Evolutionary conservation across 495 filamentous ascomycete genomes (phyloP), one percentile per base, ranked within the genome.

Genomic region (Daldinia childiae): DNA sequence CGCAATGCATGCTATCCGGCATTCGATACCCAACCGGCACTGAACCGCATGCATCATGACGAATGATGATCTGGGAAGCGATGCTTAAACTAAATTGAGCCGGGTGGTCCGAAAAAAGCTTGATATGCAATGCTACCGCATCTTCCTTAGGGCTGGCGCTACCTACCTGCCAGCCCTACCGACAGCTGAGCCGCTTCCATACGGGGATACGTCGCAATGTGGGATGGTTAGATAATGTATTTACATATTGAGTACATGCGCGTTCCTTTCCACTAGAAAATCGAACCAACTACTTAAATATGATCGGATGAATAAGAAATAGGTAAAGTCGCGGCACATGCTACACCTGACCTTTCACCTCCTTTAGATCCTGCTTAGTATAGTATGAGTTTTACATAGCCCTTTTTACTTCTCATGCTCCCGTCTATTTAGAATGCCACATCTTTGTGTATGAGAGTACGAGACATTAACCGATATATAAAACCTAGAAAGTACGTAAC

Each of bases 101-200:
- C 45, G 60, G 55, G 14, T 41, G 34, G 55, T 52, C 56, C 56
- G 39, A 66, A 59, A 52, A 66, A 58, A 7, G 24, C 50, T 54
- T 24, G 57, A 50, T 27, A 39, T 68, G n/a, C 6, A 39, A 64
- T 69, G 41, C 65, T 30, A 65, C 65, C 24, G 1, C 36, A 30
- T 68, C 39, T 65, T 69, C 70, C 70, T 68, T 73, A 69, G 61
- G 70, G 70, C 70, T 73, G 70, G n/a, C 55, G 21, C 15, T 59
- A n/a, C 57, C 26, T 66, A 66, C 65, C 48, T 58, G 39, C 39
- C 29, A 6, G 50, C 50, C 27, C 27, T 30, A 29, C 27, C 5
- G 27, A 30, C 19, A 6, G 29, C 65, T 69, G 26, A 65, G 70
- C 62, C 61, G 57, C 70, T 59, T 62, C 58, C 55, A 1, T 43